Percentiles rank a stretch among this genome's conserved stretches.
Evolutionary conservation across 2,329 filamentous ascomycete genomes (phyloP).

Genomic region (Emmonsiellopsis sp.): DNA sequence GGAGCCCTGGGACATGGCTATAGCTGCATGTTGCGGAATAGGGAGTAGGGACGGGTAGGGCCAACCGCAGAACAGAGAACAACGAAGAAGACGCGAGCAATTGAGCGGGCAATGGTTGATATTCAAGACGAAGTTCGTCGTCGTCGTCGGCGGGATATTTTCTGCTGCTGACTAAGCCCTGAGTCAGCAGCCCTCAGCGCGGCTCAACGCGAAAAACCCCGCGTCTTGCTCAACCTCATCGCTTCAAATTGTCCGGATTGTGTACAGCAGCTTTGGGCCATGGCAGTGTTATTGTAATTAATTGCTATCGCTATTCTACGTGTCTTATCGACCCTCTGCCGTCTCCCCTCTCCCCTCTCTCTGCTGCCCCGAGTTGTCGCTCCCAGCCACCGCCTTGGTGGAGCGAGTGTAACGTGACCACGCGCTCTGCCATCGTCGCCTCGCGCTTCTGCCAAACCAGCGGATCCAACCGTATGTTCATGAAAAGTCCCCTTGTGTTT

Average conservation of each 20-base stretch:
- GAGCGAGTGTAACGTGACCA: slow-evolving; percentile 12
- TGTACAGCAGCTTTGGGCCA: not conserved
- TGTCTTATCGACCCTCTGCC: not conserved
- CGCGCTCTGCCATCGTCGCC: slow-evolving; percentile 6
- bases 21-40: not conserved
- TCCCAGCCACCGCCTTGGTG: no score
- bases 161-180: not conserved
- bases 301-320: not conserved
- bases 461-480: not conserved
- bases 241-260: not conserved
- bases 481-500: not conserved
- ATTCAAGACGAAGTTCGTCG: not conserved
- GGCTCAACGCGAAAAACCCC: slow-evolving; percentile 19
- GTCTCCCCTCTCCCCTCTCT: slow-evolving; percentile 1
- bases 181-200: slow-evolving; percentile 4
- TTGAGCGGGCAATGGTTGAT: not conserved
- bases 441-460: not conserved
- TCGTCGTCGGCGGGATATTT: not conserved
- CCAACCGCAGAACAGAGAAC: not conserved
- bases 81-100: not conserved
- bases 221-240: slow-evolving; percentile 13
- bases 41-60: not conserved
- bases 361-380: not conserved
- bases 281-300: not conserved
- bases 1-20: not conserved